phyloP scores from a whole-genome alignment of 306 rosid species.

The Mimosa pudica region DNA sequence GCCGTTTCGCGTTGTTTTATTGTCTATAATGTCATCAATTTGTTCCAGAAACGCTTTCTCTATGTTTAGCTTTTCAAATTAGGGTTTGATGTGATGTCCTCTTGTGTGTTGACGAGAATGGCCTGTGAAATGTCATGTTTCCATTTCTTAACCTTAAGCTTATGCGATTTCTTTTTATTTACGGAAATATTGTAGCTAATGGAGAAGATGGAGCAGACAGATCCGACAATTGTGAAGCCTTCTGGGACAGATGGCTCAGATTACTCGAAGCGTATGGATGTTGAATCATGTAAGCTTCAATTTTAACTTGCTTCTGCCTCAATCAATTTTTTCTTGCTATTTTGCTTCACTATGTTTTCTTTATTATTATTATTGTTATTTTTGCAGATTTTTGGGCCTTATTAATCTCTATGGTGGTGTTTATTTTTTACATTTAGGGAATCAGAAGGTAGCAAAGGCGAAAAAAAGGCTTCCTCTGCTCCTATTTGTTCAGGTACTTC shows the following conservation, averaged over 20 bases:
- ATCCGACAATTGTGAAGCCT: conserved; percentile 63
- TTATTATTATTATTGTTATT: no score
- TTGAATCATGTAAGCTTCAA: conserved; percentile 75
- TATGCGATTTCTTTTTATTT: background rate
- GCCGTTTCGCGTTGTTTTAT: background rate
- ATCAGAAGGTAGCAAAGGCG: no score
- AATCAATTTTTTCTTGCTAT: background rate
- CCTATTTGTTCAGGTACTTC: no score
- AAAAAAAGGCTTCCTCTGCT: no score
- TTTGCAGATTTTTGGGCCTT: conserved; percentile 5
- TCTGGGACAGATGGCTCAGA: conserved; percentile 92
- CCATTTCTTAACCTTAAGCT: background rate
- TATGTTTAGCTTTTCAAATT: background rate
- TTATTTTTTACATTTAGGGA: no score
- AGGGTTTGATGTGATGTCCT: background rate
- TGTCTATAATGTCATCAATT: background rate
- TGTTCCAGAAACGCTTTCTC: background rate
- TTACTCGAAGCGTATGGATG: conserved; percentile 83
- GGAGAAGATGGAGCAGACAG: conserved; percentile 66
- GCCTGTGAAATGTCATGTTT: background rate
- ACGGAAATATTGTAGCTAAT: background rate
- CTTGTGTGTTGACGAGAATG: background rate
- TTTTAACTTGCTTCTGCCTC: background rate
- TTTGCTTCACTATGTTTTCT: conserved; percentile 9
- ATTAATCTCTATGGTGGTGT: no score